A percentile compares a stretch with the other conserved stretches of the same genome.
Conservation (phyloP, 345 rosid genomes). For the Passiflora organensis region DNA sequence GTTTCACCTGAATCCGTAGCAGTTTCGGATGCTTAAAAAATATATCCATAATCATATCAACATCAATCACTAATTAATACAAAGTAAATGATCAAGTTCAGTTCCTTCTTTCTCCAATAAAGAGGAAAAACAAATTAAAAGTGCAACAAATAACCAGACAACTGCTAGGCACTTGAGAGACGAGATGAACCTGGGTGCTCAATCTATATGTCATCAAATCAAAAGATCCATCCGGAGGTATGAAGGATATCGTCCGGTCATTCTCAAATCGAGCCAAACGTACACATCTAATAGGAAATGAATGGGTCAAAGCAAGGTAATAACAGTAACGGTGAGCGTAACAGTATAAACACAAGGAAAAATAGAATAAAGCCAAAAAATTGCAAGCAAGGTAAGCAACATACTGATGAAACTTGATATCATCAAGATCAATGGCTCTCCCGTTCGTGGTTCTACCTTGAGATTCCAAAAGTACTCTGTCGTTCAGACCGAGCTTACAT, state of each 20-base stretch:
- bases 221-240: constrained; percentile 98
- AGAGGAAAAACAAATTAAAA: not conserved
- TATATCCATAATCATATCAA: not conserved
- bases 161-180: not conserved
- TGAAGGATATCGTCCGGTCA: constrained; percentile 89
- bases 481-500: constrained; percentile 96
- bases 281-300: constrained; percentile 54
- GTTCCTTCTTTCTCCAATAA: not conserved
- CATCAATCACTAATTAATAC: not conserved
- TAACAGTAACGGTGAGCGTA: not conserved
- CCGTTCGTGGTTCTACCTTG: constrained; percentile 93
- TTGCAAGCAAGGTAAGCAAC: constrained; percentile 12
- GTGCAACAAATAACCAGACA: not conserved
- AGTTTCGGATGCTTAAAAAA: not conserved
- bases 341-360: not conserved
- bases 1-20: constrained; percentile 59
- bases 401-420: constrained; percentile 96
- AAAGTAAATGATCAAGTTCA: not conserved
- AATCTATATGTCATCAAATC: constrained; percentile 98
- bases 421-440: constrained; percentile 94
- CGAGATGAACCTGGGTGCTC: constrained; percentile 70
- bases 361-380: not conserved
- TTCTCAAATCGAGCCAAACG: constrained; percentile 95
- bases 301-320: not conserved
- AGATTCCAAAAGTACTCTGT: constrained; percentile 87